Base-by-base conservation (phyloP, 306 rosid genomes). In the Ammopiptanthus mongolicus region DNA sequence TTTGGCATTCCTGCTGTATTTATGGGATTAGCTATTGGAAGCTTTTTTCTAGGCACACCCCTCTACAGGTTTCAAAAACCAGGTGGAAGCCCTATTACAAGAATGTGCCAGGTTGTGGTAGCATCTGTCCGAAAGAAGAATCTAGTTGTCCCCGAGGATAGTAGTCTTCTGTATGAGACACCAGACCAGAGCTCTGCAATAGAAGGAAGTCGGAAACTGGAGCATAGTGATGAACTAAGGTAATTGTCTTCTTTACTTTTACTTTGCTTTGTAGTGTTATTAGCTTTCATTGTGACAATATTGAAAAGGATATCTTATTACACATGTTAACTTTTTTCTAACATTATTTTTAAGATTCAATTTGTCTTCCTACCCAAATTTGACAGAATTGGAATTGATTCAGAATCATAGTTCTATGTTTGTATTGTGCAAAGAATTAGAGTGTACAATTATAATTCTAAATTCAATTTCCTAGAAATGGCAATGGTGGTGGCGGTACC, bases 51-150 rank as follows among this genome's bases (percentile, higher is more conserved):
- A 2, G 99, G 99, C 61, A 92, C 98, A 65, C 79, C 90, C 61
- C 90, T 92, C 48, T 96, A 92, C 74, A 88, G 97, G 84, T 96
- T 96, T 85, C 99, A 96, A 84, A 92, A 82, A 72, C 99, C 99
- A 2, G 98, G 99, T 33, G 99, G 99, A 31, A 90, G 97, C 82
- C 99, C 99, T 55, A 2, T 96, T 48, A 92, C 97, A 23, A 86
- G 99, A 85, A 90, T 96, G 92, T 90, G 96, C 85, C 99, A 96
- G 82, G 99, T 96, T 86, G 81, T 89, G 88, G 93, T 83, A 46
- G 98, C 99, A 41, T 84, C 99, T 31, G 75, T 90, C 76, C 90
- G 52, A 65, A 92, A 92, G 69, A 77, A 88, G 82, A 78, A 69
- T 85, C 33, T 87, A 65, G 83, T 37, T 79, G 90, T 89, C 66